Evolutionary conservation across 129 eudicot genomes (phyloP).

Genomic region (Lonicera japonica): DNA sequence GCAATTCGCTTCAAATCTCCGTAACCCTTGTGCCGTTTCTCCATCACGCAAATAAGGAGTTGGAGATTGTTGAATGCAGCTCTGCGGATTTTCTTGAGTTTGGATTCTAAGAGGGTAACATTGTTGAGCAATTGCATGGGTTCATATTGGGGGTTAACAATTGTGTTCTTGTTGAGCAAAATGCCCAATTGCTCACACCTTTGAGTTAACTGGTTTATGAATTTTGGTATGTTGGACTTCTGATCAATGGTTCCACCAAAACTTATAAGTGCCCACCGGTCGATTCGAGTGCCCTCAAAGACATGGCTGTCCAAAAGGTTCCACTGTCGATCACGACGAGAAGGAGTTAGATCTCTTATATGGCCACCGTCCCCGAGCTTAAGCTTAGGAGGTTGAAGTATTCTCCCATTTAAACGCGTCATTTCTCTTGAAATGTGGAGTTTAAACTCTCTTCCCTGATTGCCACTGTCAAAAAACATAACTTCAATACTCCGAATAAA

Average conservation of each 20-base stretch:
- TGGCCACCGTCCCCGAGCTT: conserved; percentile 86
- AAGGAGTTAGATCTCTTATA: conserved; percentile 55
- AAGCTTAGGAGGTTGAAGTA: conserved; percentile 85
- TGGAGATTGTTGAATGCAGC: conserved; percentile 63
- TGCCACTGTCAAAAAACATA: conserved; percentile 41
- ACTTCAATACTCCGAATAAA: not conserved
- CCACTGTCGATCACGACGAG: conserved; percentile 89
- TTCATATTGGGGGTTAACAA: conserved; percentile 61
- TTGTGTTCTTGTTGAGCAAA: conserved; percentile 58
- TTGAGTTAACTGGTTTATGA: conserved; percentile 54
- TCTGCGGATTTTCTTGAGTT: conserved; percentile 55
- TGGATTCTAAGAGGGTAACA: conserved; percentile 50
- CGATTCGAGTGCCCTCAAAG: conserved; percentile 75
- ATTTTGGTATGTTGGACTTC: conserved; percentile 50
- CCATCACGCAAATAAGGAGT: conserved; percentile 87
- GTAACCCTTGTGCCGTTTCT: conserved; percentile 90
- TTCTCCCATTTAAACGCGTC: conserved; percentile 76
- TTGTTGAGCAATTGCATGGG: conserved; percentile 79
- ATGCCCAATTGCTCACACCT: conserved; percentile 88
- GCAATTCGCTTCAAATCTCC: conserved; percentile 86
- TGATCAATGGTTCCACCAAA: conserved; percentile 80
- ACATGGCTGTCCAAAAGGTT: conserved; percentile 88
- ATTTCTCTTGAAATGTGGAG: conserved; percentile 63
- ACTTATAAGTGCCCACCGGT: conserved; percentile 80
- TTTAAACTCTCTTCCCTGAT: conserved; percentile 60